Base-by-base conservation (phyloP, 306 rosid genomes). In the Urtica urens region DNA sequence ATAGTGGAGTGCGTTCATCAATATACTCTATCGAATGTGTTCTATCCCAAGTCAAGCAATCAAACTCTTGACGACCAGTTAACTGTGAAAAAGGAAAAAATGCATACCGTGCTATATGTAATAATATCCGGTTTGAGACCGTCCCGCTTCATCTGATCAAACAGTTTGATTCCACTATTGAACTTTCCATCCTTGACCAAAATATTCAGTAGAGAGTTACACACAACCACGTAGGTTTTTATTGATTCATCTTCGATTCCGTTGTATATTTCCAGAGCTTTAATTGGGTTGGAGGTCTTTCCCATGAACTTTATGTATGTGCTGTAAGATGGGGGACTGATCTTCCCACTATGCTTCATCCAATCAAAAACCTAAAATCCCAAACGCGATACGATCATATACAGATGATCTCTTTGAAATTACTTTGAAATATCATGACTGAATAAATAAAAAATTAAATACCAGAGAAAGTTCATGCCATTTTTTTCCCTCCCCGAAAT, bases 41-140 rank as follows among this genome's bases (percentile, higher is more conserved):
- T n/a, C n/a, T n/a, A n/a, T n/a, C n/a, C n/a, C n/a, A n/a, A n/a
- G n/a, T n/a, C n/a, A n/a, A n/a, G n/a, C n/a, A n/a, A n/a, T n/a
- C n/a, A n/a, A n/a, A n/a, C n/a, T n/a, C n/a, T n/a, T n/a, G n/a
- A n/a, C n/a, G 33, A 28, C 4, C 10, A 28, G 4, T 28, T 35
- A 35, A 35, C 10, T 10, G 2, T 51, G n/a, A 51, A 38, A 4
- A 38, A 31, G 57, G n/a, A 51, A 65, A 34, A 46, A 42, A 41
- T 38, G 15, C 82, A 70, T 79, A 88, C 97, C 58, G 77, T 78
- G 69, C 84, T 88, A 65, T 84, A 84, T n/a, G 97, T 84, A 47
- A 88, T 75, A 59, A 47, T 64, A 79, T 84, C 93, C 6, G 93
- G 90, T 33, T 52, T 68, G 25, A 81, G 64, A 54, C 90, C 93